phyloP scores from a whole-genome alignment of 139 green algal genomes.

The Chlorella sorokiniana region DNA sequence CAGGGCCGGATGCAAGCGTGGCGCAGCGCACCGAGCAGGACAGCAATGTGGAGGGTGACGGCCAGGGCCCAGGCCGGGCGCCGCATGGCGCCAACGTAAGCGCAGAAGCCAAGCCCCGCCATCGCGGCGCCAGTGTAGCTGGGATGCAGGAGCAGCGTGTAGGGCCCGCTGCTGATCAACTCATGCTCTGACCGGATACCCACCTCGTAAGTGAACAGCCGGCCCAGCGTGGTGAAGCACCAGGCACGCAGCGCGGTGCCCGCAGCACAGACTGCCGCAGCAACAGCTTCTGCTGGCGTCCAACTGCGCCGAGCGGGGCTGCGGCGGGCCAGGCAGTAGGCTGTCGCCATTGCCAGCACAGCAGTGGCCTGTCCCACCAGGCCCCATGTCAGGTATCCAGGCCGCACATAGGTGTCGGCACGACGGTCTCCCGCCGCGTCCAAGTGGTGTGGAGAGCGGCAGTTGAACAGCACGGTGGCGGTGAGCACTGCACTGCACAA shows the following conservation, averaged over 20 bases:
- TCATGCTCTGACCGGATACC: conserved; percentile 5
- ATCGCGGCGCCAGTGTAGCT: not conserved
- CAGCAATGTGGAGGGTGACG: not conserved
- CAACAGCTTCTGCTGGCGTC: not conserved
- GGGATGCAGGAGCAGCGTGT: conserved; percentile 9
- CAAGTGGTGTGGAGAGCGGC: not conserved
- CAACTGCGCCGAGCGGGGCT: conserved; percentile 1
- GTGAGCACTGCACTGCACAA: not conserved
- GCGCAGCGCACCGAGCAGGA: not conserved
- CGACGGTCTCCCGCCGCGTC: not conserved
- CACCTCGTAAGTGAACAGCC: conserved; percentile 30
- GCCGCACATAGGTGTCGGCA: not conserved
- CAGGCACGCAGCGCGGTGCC: conserved; percentile 9
- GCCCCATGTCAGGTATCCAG: not conserved
- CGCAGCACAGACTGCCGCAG: not conserved
- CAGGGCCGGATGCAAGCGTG: not conserved
- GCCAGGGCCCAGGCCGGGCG: not conserved
- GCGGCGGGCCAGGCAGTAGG: not conserved
- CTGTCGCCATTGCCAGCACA: not conserved
- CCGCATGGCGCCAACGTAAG: not conserved
- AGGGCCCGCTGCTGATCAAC: conserved; percentile 14
- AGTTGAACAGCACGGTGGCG: not conserved
- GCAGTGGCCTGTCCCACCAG: not conserved
- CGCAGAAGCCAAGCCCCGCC: not conserved
- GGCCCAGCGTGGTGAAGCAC: conserved; percentile 22